Evolutionary conservation across 148 eudicot species (phyloP), one percentile per base, ranked within the genome.

Genomic region (Fagopyrum tataricum): DNA sequence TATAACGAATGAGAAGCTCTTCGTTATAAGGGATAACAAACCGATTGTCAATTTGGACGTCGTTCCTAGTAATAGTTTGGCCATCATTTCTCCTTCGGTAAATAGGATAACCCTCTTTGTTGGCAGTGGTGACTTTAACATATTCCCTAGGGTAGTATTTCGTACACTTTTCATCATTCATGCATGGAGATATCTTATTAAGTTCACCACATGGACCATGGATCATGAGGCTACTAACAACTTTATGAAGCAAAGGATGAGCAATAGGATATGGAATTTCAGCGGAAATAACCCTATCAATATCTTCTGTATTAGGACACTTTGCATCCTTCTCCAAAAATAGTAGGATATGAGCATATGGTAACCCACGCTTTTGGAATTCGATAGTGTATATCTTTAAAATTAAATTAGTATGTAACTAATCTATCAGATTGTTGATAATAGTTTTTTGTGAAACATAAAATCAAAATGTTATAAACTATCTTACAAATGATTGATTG

Each of bases 321-420:
- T 75, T 75, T 2, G 40, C 2, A 1, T 21, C 4, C 37, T 23
- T 21, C 37, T 23, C 37, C 12, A 58, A 2, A 58, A 58, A 58
- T 18, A 31, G 6, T 31, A 75, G 13, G 4, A 49, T 12, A 14
- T 75, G 73, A 0, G 72, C 62, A 48, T 68, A 73, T 0, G 72
- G 77, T 1, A 75, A 37, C 2, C 67, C 77, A n/a, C 52, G 20
- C 12, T 75, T 75, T 39, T 75, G 48, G 12, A 75, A 75, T 46
- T 75, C 73, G 10, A 75, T 26, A 0, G 66, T 75, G 44, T 68
- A 75, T 2, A 75, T 21, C 64, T 58, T 1, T 2, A 26, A 1
- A 26, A 26, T 2, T 2, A 26, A 0, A 2, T 26, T n/a, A n/a
- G n/a, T n/a, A n/a, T n/a, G n/a, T n/a, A n/a, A n/a, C n/a, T n/a